These are phyloP conservation scores for Tricholoma furcatifolium DNA, from an alignment of 768 basidiomycete species.

Conservation along the genomic window DNA sequence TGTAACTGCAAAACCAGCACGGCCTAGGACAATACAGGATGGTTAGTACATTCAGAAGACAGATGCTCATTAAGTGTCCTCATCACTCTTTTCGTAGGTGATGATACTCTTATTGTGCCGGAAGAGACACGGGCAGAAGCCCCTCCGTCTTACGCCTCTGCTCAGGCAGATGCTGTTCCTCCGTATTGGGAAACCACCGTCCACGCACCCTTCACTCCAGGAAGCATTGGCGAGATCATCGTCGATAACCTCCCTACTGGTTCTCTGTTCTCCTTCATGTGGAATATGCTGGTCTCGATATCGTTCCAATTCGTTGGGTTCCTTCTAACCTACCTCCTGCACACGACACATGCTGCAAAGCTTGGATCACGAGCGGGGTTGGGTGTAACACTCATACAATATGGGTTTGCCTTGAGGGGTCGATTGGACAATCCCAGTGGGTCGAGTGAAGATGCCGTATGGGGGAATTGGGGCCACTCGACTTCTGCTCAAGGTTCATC, in stretches of 20 bases:
- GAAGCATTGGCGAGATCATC: constrained; percentile 74
- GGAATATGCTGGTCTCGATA: constrained; percentile 90
- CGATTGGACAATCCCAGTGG: constrained; percentile 42
- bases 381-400: constrained; percentile 95
- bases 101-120: constrained; percentile 72
- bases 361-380: constrained; percentile 92
- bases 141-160: constrained; percentile 90
- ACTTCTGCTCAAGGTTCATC: constrained; percentile 46
- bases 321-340: constrained; percentile 89
- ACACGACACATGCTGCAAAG: constrained; percentile 90
- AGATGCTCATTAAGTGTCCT: not conserved
- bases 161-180: constrained; percentile 93
- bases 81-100: constrained; percentile 40
- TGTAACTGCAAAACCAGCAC: constrained; percentile 82
- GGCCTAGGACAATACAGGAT: constrained; percentile 56
- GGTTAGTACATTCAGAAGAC: constrained; percentile 37
- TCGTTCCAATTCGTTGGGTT: constrained; percentile 98
- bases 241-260: constrained; percentile 87
- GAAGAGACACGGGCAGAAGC: constrained; percentile 82
- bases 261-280: constrained; percentile 82
- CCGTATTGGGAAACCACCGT: constrained; percentile 98
- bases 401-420: constrained; percentile 79
- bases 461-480: constrained; percentile 37
- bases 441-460: constrained; percentile 26
- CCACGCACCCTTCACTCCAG: constrained; percentile 78